Percentiles rank a stretch among this genome's conserved stretches.
phyloP scores from a whole-genome alignment of 78 protist species.

The Polysphondylium violaceum region DNA sequence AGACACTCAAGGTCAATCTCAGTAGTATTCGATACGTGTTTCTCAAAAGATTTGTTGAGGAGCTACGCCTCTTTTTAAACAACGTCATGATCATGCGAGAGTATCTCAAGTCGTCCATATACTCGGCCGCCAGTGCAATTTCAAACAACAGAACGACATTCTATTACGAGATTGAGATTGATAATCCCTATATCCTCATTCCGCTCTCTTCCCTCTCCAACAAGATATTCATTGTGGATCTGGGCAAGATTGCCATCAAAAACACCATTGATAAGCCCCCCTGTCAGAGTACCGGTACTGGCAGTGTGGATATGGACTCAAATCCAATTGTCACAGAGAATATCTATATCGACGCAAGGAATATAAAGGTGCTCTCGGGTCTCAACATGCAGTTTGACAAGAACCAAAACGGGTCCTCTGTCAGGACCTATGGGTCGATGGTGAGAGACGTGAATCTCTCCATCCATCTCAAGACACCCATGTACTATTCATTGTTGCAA shows the following conservation, averaged over 20 bases:
- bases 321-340: conserved; percentile 12
- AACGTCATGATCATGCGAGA: conserved; percentile 61
- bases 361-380: conserved; percentile 47
- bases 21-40: conserved; percentile 62
- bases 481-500: not conserved
- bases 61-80: conserved; percentile 22
- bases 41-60: conserved; percentile 49
- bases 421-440: conserved; percentile 57
- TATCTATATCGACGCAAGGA: conserved; percentile 39
- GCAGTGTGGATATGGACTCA: not conserved
- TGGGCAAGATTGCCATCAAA: conserved; percentile 35
- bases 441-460: conserved; percentile 46
- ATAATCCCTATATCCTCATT: conserved; percentile 52
- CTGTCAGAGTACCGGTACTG: not conserved
- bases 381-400: conserved; percentile 17
- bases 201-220: conserved; percentile 66
- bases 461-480: conserved; percentile 38
- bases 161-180: conserved; percentile 49
- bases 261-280: conserved; percentile 17
- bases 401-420: not conserved
- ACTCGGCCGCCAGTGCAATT: conserved; percentile 48
- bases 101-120: conserved; percentile 54
- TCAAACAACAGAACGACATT: conserved; percentile 37
- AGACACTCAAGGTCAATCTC: not conserved
- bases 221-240: conserved; percentile 55